A percentile compares a stretch with the other conserved stretches of the same genome.
These are phyloP conservation scores for Carex arenaria DNA, from an alignment of 202 grass and related monocot species.

Conservation along the genomic window DNA sequence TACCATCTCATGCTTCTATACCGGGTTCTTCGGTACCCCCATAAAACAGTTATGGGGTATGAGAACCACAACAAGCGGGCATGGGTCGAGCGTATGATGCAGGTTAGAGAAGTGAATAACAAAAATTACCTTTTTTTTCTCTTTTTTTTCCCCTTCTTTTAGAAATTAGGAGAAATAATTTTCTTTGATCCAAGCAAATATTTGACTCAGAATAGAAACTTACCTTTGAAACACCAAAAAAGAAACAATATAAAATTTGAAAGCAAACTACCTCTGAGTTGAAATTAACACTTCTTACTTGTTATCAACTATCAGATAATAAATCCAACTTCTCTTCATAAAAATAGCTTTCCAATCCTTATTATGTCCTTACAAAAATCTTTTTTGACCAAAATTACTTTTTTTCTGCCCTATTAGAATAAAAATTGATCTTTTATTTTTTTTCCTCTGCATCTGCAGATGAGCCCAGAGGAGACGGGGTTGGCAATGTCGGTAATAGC, in stretches of 20 bases:
- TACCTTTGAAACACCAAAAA: too few species aligned
- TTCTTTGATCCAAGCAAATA: too few species aligned
- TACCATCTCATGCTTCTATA: slow-evolving; percentile 95
- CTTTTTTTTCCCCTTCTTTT: neutral
- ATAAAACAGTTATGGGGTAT: slow-evolving; percentile 69
- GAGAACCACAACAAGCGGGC: slow-evolving; percentile 96
- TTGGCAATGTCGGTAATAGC: slow-evolving; percentile 76
- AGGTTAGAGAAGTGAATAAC: slow-evolving; percentile 21
- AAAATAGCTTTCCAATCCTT: too few species aligned
- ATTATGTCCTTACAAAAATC: neutral
- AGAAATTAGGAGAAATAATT: too few species aligned
- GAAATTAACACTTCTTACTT: too few species aligned
- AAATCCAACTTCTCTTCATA: too few species aligned
- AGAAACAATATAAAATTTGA: too few species aligned
- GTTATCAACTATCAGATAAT: too few species aligned
- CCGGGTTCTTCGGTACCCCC: slow-evolving; percentile 62
- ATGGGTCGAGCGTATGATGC: slow-evolving; percentile 70
- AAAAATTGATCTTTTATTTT: neutral
- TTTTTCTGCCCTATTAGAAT: neutral
- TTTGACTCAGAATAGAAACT: too few species aligned
- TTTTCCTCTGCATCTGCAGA: too few species aligned
- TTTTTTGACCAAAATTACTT: too few species aligned
- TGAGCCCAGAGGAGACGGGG: slow-evolving; percentile 36
- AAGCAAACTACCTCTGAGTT: too few species aligned
- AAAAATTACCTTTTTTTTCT: neutral